phyloP scores from a whole-genome alignment of 2,329 filamentous ascomycete species.

The Macrophomina tecta region DNA sequence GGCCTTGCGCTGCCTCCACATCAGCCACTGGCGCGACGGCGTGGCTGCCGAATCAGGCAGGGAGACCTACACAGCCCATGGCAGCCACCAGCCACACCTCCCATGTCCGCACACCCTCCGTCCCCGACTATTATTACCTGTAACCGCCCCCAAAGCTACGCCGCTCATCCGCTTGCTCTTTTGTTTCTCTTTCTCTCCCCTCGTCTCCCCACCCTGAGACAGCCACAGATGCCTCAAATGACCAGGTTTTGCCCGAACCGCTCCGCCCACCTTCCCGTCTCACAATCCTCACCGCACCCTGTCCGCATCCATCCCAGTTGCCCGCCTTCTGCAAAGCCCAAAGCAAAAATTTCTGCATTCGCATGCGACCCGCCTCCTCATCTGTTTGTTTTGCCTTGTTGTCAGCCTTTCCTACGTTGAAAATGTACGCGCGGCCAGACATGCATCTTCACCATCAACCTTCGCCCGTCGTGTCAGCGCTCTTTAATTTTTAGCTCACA shows the following conservation, averaged over 20 bases:
- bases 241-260: neutral
- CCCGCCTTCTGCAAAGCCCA: neutral
- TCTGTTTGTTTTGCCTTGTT: neutral
- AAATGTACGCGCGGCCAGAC: neutral
- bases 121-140: constrained; percentile 12
- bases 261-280: neutral
- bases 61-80: neutral
- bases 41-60: neutral
- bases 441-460: neutral
- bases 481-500: neutral
- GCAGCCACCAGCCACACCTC: constrained; percentile 13
- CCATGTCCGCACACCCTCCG: neutral
- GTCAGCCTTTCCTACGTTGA: neutral
- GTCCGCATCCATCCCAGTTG: neutral
- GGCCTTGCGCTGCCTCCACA: neutral
- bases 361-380: neutral
- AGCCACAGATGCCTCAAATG: neutral
- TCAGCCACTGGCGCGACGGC: neutral
- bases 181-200: neutral
- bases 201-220: neutral
- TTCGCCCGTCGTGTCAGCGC: neutral
- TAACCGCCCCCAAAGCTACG: constrained; percentile 6
- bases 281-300: neutral
- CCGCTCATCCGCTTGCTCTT: constrained; percentile 7
- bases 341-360: constrained; percentile 1